Evolutionary conservation across 2,329 filamentous ascomycete genomes (phyloP), one percentile per base, ranked within the genome.

Genomic region (Periconia digitata): DNA sequence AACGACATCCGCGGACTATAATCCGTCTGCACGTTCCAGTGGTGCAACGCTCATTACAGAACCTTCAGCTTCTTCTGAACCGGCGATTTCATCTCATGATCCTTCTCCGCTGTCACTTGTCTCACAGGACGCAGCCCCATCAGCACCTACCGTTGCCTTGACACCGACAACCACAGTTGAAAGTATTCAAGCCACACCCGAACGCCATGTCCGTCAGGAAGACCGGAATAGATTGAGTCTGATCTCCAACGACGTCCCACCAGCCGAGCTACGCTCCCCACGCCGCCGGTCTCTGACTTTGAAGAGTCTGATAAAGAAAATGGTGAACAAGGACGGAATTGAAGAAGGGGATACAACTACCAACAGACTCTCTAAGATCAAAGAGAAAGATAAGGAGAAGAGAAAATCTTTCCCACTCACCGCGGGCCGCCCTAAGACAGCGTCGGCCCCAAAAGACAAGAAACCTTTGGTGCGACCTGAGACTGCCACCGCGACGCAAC

Each of bases 21-120:
- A 7, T 6, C 12, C 50, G 10, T 64, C 61, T 8, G 66, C 64
- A 10, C 55, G 66, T 20, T 66, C 60, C 29, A 70, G 67, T 48
- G 61, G 59, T 40, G 60, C 64, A 22, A 70, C 67, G 10, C 60
- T 70, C 46, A 64, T 63, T 37, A 45, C 39, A 49, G 29, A 63
- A 23, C 39, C 48, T 49, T 17, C 47, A 40, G 54, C 52, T n/a
- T 8, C n/a, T 15, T 36, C 10, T 22, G 23, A 42, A 18, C 13
- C 40, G 15, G 44, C 49, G 6, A 44, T 36, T 18, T 32, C 27
- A 10, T 49, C 47, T 47, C 55, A 59, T 24, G 55, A 58, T 38
- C 43, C 40, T 5, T 40, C 53, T 15, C 44, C 54, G 15, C 20
- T 44, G 12, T 18, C 12, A 8, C 35, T 16, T 38, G 27, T 13